These are phyloP conservation scores for Pistacia atlantica DNA, from an alignment of 345 rosid genomes.

Conservation along the genomic window DNA sequence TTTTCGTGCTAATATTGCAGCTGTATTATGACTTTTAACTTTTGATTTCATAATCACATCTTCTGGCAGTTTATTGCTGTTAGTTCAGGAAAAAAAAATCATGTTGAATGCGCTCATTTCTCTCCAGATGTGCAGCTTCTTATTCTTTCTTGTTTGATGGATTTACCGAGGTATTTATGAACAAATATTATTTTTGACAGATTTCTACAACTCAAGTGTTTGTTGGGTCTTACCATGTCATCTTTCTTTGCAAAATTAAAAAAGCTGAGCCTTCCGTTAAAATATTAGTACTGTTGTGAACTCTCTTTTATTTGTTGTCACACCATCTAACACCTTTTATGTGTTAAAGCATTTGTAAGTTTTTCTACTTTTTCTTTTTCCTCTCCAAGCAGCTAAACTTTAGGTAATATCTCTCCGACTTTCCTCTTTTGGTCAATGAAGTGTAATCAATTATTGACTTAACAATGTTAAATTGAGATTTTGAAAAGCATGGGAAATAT, in stretches of 20 bases:
- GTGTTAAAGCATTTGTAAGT: too few relatives aligned
- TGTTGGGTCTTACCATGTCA: neutral
- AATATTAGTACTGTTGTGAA: neutral
- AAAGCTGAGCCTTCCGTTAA: neutral
- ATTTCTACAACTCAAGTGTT: neutral
- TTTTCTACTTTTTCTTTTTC: too few relatives aligned
- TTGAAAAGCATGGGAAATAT: too few relatives aligned
- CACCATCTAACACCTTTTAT: too few relatives aligned
- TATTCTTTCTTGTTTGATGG: constrained; percentile 96
- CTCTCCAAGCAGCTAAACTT: too few relatives aligned
- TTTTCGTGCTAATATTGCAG: neutral
- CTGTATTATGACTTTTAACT: neutral
- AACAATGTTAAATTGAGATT: too few relatives aligned
- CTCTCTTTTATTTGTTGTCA: too few relatives aligned
- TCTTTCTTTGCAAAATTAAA: neutral
- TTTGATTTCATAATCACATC: constrained; percentile 16
- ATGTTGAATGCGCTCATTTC: constrained; percentile 90
- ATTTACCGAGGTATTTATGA: constrained; percentile 72
- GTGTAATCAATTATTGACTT: too few relatives aligned
- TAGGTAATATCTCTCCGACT: too few relatives aligned
- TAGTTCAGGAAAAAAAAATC: constrained; percentile 94
- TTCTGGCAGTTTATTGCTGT: constrained; percentile 30
- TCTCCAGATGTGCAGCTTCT: constrained; percentile 99
- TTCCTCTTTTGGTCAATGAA: too few relatives aligned
- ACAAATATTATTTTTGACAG: neutral